Evolutionary conservation across 306 rosid genomes (phyloP).

Genomic region (Inga oerstediana): DNA sequence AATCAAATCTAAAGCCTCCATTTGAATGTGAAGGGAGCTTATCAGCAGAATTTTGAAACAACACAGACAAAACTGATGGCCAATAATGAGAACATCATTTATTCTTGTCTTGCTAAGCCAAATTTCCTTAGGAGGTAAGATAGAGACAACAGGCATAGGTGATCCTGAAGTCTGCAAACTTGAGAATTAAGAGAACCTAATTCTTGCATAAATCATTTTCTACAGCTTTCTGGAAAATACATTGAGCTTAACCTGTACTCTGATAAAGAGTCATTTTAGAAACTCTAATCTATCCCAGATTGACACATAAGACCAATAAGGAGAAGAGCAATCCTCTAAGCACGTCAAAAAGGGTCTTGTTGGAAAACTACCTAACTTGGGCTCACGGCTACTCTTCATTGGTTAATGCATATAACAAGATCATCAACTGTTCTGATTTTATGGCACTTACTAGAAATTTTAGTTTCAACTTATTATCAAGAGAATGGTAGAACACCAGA

Average conservation of each 20-base stretch:
- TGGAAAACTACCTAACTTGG: neutral
- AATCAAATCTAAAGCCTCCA: neutral
- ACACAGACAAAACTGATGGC: neutral
- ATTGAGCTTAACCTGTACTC: slow-evolving; percentile 7
- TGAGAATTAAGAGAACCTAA: neutral
- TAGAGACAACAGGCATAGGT: neutral
- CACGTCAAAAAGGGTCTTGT: neutral
- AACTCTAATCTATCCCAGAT: neutral
- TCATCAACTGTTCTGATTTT: slow-evolving; percentile 1
- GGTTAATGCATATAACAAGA: slow-evolving; percentile 4
- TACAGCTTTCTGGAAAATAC: slow-evolving; percentile 1
- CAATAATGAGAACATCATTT: slow-evolving; percentile 11
- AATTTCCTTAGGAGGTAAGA: neutral
- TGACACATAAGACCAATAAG: neutral
- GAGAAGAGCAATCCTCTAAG: neutral
- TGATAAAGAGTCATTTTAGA: neutral
- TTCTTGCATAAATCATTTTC: neutral
- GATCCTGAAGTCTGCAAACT: neutral
- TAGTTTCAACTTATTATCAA: neutral
- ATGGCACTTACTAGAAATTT: neutral
- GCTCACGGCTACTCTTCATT: neutral
- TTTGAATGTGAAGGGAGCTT: neutral
- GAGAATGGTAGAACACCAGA: neutral
- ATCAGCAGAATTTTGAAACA: neutral
- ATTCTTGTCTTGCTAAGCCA: neutral